Conservation (phyloP, 306 rosid species). For the Acacia confusa region DNA sequence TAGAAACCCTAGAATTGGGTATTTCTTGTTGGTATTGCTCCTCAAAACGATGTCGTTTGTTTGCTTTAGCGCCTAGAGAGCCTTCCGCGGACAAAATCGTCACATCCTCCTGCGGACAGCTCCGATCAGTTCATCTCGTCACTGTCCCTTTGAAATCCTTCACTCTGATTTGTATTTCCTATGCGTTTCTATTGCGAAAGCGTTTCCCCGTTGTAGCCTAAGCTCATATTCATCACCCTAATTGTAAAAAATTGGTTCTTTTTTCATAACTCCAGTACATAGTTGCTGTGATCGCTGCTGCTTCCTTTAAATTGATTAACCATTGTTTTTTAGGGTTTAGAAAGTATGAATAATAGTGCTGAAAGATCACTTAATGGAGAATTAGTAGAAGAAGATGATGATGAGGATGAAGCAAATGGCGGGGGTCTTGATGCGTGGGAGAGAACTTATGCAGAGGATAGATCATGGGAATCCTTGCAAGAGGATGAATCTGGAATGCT, state of each 20-base stretch:
- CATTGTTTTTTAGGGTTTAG: slow-evolving; percentile 23
- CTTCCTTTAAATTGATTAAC: slow-evolving; percentile 14
- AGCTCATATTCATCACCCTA: background rate
- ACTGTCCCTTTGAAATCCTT: background rate
- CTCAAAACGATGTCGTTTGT: too few relatives aligned
- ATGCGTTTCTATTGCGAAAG: background rate
- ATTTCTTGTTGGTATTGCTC: too few relatives aligned
- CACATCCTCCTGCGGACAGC: too few relatives aligned
- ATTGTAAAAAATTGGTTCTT: background rate
- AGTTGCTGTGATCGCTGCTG: slow-evolving; percentile 12
- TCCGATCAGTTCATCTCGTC: background rate
- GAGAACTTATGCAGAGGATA: slow-evolving; percentile 84
- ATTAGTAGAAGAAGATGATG: slow-evolving; percentile 75
- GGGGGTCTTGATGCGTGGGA: slow-evolving; percentile 88
- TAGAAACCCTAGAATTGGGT: too few relatives aligned
- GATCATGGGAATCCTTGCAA: slow-evolving; percentile 93
- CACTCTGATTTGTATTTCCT: background rate
- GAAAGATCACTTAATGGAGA: slow-evolving; percentile 55
- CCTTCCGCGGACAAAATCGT: too few relatives aligned
- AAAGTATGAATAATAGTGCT: slow-evolving; percentile 62
- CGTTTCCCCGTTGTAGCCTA: background rate
- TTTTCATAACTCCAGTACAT: background rate
- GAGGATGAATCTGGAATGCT: slow-evolving; percentile 96
- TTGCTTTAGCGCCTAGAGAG: too few relatives aligned
- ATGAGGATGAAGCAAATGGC: slow-evolving; percentile 65